Evolutionary conservation across 2,329 filamentous ascomycete genomes (phyloP).

Genomic region (Cladophialophora bantiana): DNA sequence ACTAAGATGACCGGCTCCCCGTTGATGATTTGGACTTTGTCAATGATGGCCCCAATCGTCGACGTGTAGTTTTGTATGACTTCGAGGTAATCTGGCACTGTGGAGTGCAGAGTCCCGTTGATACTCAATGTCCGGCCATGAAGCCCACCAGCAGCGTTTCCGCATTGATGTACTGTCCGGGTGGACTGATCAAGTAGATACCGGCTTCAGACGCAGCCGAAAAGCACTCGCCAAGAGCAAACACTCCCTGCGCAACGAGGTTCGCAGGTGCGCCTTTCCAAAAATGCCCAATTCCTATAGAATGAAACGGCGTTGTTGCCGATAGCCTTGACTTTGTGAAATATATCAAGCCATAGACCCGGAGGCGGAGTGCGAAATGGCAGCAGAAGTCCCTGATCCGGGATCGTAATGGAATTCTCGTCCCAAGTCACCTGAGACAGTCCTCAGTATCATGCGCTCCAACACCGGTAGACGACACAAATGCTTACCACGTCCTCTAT

Average conservation of each 20-base stretch:
- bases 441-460: too few species aligned
- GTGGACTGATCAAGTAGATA: slow-evolving; percentile 71
- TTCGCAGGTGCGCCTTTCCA: background rate
- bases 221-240: slow-evolving; percentile 77
- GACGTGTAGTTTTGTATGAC: background rate
- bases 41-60: slow-evolving; percentile 58
- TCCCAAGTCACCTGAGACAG: background rate
- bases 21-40: slow-evolving; percentile 79
- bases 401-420: background rate
- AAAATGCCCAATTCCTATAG: background rate
- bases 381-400: background rate
- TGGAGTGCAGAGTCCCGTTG: background rate
- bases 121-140: slow-evolving; percentile 42
- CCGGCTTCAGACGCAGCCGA: slow-evolving; percentile 75
- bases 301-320: background rate
- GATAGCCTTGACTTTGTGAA: slow-evolving; percentile 4
- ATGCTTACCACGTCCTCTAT: too few species aligned
- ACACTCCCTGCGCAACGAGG: slow-evolving; percentile 69
- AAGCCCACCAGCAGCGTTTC: slow-evolving; percentile 45
- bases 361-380: background rate
- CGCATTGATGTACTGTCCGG: slow-evolving; percentile 71
- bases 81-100: background rate
- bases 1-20: slow-evolving; percentile 74
- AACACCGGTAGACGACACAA: too few species aligned
- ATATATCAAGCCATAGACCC: background rate